phyloP scores from a whole-genome alignment of 306 rosid genomes.

The Lathyrus aphaca region DNA sequence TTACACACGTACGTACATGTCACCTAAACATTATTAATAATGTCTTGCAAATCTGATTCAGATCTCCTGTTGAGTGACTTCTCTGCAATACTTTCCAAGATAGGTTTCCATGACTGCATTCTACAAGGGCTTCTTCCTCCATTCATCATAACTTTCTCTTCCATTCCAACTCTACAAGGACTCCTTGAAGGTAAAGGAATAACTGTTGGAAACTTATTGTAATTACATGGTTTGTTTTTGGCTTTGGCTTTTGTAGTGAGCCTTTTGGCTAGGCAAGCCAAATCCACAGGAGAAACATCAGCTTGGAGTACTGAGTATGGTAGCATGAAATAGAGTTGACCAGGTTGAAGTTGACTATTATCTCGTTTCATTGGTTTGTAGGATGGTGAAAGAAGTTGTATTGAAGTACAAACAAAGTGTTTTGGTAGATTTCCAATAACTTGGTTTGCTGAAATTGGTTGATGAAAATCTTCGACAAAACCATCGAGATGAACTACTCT shows the following conservation, averaged over 20 bases:
- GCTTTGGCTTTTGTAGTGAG: no score
- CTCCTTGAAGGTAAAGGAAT: no score
- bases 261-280: no score
- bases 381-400: slow-evolving; percentile 57
- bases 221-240: no score
- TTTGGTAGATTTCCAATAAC: slow-evolving; percentile 53
- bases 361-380: slow-evolving; percentile 54
- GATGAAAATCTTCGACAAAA: slow-evolving; percentile 62
- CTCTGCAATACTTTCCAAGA: slow-evolving; percentile 67
- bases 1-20: background rate
- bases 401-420: slow-evolving; percentile 67
- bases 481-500: slow-evolving; percentile 73
- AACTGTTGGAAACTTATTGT: no score
- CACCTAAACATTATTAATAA: no score
- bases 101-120: slow-evolving; percentile 65
- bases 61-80: slow-evolving; percentile 49
- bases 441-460: slow-evolving; percentile 55
- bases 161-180: no score
- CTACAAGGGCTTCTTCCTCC: no score
- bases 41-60: slow-evolving; percentile 52
- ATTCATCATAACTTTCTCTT: no score
- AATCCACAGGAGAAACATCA: slow-evolving; percentile 60
- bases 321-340: slow-evolving; percentile 65
- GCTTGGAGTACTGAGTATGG: slow-evolving; percentile 64
- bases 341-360: slow-evolving; percentile 57